Conservation (phyloP, 371 early-diverging fungal genomes). For the Syncephalastrum racemosum region DNA sequence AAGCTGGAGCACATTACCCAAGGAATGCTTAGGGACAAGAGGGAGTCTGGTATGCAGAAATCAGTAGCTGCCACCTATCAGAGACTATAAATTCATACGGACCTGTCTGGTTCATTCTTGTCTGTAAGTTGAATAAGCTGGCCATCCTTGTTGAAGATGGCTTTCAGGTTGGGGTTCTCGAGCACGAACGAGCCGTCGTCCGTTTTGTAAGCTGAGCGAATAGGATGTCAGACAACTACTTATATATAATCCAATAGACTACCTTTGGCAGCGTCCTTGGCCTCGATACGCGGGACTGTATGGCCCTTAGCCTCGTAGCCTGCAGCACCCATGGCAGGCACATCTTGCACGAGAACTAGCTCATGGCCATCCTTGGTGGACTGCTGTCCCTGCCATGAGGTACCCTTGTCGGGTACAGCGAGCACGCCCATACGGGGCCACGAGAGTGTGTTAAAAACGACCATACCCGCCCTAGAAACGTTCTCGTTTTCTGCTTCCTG, state of each 20-base stretch:
- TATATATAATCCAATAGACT: too few species aligned
- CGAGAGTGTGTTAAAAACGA: slow-evolving; percentile 79
- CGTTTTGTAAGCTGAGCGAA: slow-evolving; percentile 28
- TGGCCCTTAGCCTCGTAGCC: slow-evolving; percentile 14
- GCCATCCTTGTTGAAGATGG: slow-evolving; percentile 70
- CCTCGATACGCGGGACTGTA: slow-evolving; percentile 11
- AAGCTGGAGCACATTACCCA: slow-evolving; percentile 78
- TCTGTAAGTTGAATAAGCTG: slow-evolving; percentile 69
- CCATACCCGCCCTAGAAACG: slow-evolving; percentile 26
- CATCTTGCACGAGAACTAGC: slow-evolving; percentile 40
- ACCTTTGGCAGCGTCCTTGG: slow-evolving; percentile 23
- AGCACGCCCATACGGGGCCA: slow-evolving; percentile 80
- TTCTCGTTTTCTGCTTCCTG: background rate
- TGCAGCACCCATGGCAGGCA: slow-evolving; percentile 34
- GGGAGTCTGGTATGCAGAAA: slow-evolving; percentile 54
- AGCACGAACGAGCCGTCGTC: slow-evolving; percentile 51
- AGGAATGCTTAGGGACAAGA: slow-evolving; percentile 59
- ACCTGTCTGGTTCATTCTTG: slow-evolving; percentile 44
- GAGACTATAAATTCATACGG: slow-evolving; percentile 1
- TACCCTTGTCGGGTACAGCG: slow-evolving; percentile 48
- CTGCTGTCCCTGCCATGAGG: slow-evolving; percentile 43
- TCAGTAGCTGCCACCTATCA: background rate
- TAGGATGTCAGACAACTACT: too few species aligned
- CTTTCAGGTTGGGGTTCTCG: slow-evolving; percentile 71
- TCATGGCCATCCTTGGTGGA: slow-evolving; percentile 41